Conservation (phyloP, 1,139 yeast genomes). For the Diutina scorzettiae region DNA sequence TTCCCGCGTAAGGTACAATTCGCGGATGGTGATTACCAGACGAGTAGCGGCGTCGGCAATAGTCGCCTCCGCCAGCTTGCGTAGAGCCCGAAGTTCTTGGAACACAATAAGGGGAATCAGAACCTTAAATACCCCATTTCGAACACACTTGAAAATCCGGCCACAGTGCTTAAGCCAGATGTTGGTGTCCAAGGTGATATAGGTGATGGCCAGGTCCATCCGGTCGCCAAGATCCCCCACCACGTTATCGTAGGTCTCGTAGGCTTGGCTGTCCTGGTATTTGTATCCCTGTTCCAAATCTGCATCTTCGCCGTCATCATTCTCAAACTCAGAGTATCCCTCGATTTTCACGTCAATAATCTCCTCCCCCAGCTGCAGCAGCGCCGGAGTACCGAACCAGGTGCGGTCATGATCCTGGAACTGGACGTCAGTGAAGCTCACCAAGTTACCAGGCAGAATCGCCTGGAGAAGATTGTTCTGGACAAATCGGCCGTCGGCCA, state of each 20-base stretch:
- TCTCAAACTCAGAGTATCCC: slow-evolving; percentile 11
- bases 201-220: slow-evolving; percentile 45
- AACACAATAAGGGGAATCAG: slow-evolving; percentile 64
- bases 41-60: slow-evolving; percentile 75
- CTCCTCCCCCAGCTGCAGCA: slow-evolving; percentile 8
- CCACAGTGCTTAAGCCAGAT: slow-evolving; percentile 80
- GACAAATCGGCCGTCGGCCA: slow-evolving; percentile 27
- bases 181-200: slow-evolving; percentile 62
- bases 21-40: slow-evolving; percentile 63
- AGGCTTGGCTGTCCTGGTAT: background rate
- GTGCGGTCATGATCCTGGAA: slow-evolving; percentile 12
- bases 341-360: slow-evolving; percentile 8
- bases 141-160: slow-evolving; percentile 55
- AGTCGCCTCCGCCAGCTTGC: slow-evolving; percentile 64
- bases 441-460: slow-evolving; percentile 14
- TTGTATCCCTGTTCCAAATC: slow-evolving; percentile 2
- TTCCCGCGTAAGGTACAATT: slow-evolving; percentile 45
- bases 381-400: slow-evolving; percentile 13
- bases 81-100: slow-evolving; percentile 63
- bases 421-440: slow-evolving; percentile 6
- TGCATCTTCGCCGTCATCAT: background rate
- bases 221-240: slow-evolving; percentile 35
- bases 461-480: slow-evolving; percentile 30
- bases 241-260: slow-evolving; percentile 7
- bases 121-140: slow-evolving; percentile 44